Conservation (phyloP, 495 filamentous ascomycete species). For the Talaromyces thailandensis region DNA sequence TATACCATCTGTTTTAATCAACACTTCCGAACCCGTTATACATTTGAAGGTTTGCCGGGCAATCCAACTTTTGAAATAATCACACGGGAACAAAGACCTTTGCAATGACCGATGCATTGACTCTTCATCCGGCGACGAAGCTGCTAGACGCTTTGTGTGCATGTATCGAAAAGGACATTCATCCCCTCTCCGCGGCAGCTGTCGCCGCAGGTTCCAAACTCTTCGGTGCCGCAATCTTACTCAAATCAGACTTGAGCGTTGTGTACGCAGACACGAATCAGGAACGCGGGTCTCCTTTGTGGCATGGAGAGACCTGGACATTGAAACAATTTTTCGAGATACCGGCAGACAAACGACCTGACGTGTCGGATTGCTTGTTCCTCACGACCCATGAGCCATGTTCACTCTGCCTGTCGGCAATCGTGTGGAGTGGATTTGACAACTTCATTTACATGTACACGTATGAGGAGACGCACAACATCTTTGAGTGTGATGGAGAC, state of each 20-base stretch:
- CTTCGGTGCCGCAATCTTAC: slow-evolving; percentile 7
- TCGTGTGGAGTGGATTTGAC: slow-evolving; percentile 9
- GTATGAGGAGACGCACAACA: slow-evolving; percentile 8
- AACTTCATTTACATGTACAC: slow-evolving; percentile 9
- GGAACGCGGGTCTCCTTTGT: slow-evolving; percentile 5
- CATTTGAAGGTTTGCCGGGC: not conserved
- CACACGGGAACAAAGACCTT: not conserved
- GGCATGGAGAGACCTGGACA: slow-evolving; percentile 7
- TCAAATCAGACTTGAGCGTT: slow-evolving; percentile 3
- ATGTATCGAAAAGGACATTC: slow-evolving; percentile 5
- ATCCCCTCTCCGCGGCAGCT: slow-evolving; percentile 3
- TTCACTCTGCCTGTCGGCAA: slow-evolving; percentile 8
- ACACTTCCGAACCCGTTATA: not conserved
- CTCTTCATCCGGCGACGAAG: not conserved
- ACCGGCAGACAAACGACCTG: slow-evolving; percentile 1
- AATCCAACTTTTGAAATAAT: not conserved
- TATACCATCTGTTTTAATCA: not conserved
- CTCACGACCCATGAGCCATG: slow-evolving; percentile 9
- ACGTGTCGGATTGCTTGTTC: slow-evolving; percentile 5
- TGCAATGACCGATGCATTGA: slow-evolving; percentile 2
- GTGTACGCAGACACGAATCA: slow-evolving; percentile 7
- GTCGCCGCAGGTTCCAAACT: slow-evolving; percentile 5
- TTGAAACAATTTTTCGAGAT: slow-evolving; percentile 8
- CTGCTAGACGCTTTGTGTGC: slow-evolving; percentile 5
- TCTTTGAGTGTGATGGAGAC: slow-evolving; percentile 6